Evolutionary conservation across 2,329 filamentous ascomycete genomes (phyloP).

Genomic region (Fusarium austroafricanum): DNA sequence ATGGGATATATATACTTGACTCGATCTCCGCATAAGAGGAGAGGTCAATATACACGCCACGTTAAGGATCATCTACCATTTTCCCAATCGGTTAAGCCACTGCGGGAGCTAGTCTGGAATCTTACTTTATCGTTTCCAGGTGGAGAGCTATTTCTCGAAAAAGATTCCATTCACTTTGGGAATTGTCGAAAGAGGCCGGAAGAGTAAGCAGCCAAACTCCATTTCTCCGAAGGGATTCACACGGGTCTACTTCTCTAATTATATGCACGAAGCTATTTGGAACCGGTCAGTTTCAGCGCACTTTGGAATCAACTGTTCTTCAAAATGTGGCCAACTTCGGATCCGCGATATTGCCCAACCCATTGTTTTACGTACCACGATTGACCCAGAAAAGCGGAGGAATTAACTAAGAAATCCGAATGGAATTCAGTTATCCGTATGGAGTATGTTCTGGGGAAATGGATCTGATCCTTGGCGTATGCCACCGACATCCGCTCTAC

Average conservation of each 20-base stretch:
- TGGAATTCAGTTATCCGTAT: background rate
- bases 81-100: background rate
- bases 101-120: conserved; percentile 30
- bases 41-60: conserved; percentile 8
- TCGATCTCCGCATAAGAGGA: background rate
- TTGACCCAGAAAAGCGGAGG: conserved; percentile 14
- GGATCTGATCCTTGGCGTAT: background rate
- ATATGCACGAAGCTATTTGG: background rate
- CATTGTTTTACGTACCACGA: background rate
- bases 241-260: background rate
- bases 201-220: background rate
- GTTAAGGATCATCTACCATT: background rate
- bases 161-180: background rate
- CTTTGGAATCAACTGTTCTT: conserved; percentile 2
- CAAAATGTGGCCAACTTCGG: conserved; percentile 5
- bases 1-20: conserved; percentile 36
- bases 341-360: conserved; percentile 6
- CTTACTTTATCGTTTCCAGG: background rate
- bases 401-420: conserved; percentile 28
- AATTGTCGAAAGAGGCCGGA: background rate
- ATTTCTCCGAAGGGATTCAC: background rate
- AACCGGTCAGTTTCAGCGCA: background rate
- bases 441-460: background rate
- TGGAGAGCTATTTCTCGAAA: conserved; percentile 3
- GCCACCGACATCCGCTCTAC: conserved; percentile 7